These are phyloP conservation scores for Epichloe glyceriae DNA, from an alignment of 2,329 filamentous ascomycete genomes.

Conservation along the genomic window DNA sequence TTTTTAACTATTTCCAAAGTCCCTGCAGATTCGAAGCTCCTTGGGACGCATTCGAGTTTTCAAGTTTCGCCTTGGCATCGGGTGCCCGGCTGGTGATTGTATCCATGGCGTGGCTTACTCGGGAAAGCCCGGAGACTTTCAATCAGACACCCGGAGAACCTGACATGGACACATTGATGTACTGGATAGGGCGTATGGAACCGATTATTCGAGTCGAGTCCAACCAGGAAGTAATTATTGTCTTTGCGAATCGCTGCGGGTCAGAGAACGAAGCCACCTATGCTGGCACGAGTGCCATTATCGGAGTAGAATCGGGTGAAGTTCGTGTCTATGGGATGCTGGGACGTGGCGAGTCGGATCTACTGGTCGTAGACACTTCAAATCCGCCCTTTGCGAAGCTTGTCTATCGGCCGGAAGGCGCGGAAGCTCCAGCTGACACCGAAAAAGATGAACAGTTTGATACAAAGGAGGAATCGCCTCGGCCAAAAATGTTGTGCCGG, in stretches of 20 bases:
- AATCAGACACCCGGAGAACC: constrained; percentile 41
- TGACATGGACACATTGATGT: constrained; percentile 60
- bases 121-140: constrained; percentile 32
- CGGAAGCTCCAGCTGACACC: neutral
- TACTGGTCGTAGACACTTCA: constrained; percentile 55
- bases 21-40: constrained; percentile 26
- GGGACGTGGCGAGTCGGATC: constrained; percentile 54
- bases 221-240: constrained; percentile 48
- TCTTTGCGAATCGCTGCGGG: constrained; percentile 60
- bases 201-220: constrained; percentile 43
- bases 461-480: neutral
- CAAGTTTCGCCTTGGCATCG: constrained; percentile 41
- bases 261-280: constrained; percentile 54
- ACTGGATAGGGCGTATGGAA: constrained; percentile 62
- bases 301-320: constrained; percentile 51
- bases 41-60: constrained; percentile 29
- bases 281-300: constrained; percentile 59
- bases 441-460: neutral
- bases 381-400: constrained; percentile 31
- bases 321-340: constrained; percentile 58
- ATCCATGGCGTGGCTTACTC: constrained; percentile 68
- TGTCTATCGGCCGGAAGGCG: constrained; percentile 13
- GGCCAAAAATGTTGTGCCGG: neutral
- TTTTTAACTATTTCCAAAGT: constrained; percentile 7
- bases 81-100: constrained; percentile 52